Conservation (phyloP, 768 basidiomycete species). For the Pulveroboletus sp. region DNA sequence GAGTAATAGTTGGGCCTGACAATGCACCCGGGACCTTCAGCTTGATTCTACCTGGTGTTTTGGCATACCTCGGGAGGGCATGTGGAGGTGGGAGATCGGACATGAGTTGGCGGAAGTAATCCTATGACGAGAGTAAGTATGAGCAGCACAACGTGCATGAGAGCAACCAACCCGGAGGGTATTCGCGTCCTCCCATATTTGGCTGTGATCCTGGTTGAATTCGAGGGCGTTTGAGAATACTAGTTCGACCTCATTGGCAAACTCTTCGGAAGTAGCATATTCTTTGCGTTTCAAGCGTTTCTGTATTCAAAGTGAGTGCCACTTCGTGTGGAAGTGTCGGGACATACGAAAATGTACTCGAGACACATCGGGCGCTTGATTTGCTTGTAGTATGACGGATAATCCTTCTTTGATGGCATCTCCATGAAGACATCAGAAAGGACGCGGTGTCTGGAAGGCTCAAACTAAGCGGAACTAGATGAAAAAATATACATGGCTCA, state of each 20-base stretch:
- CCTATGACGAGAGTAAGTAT: conserved; percentile 38
- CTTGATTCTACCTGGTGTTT: conserved; percentile 62
- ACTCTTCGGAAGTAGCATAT: conserved; percentile 62
- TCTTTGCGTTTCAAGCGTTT: conserved; percentile 78
- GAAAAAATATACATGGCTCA: conserved; percentile 34
- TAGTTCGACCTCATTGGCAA: conserved; percentile 82
- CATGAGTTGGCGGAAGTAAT: conserved; percentile 71
- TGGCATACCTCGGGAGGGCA: conserved; percentile 58
- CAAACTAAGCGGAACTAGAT: not conserved
- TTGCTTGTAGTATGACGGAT: conserved; percentile 73
- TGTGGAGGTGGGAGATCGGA: conserved; percentile 68
- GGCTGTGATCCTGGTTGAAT: conserved; percentile 85
- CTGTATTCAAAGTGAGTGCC: conserved; percentile 37
- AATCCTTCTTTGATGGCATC: conserved; percentile 72
- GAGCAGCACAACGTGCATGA: not conserved
- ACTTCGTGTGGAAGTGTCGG: not conserved
- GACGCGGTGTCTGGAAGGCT: conserved; percentile 50
- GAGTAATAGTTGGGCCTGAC: conserved; percentile 16
- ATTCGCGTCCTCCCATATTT: conserved; percentile 76
- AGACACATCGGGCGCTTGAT: conserved; percentile 79
- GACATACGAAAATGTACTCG: conserved; percentile 67
- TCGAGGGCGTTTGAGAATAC: conserved; percentile 85
- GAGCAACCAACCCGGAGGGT: conserved; percentile 50
- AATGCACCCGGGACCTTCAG: conserved; percentile 53
- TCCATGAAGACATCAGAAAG: conserved; percentile 78